These are phyloP conservation scores for Paramecium tetraurelia DNA, from an alignment of 73 alveolate species.

Conservation along the genomic window DNA sequence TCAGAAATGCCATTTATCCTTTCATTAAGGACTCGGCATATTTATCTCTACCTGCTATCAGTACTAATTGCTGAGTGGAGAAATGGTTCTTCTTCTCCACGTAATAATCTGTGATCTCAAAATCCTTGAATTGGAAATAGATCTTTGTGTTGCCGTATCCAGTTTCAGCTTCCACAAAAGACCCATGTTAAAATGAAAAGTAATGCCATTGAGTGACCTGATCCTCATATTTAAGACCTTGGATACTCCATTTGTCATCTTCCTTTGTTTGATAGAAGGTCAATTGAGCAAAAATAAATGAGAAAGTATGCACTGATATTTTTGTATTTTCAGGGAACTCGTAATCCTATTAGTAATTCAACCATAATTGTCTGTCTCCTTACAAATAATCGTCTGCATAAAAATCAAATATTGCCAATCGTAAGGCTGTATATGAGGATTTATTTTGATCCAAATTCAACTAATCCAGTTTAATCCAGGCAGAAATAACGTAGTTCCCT, in stretches of 20 bases:
- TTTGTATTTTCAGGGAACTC: neutral
- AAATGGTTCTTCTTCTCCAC: neutral
- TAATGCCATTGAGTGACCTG: neutral
- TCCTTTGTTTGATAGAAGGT: neutral
- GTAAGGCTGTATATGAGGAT: neutral
- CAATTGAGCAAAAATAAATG: neutral
- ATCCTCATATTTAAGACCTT: neutral
- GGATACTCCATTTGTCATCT: neutral
- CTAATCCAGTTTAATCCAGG: neutral
- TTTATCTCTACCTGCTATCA: neutral
- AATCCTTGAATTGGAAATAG: neutral
- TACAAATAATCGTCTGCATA: neutral
- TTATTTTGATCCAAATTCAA: neutral
- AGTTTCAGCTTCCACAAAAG: neutral
- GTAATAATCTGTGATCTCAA: neutral
- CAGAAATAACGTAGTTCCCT: neutral
- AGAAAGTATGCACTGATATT: neutral
- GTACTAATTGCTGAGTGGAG: neutral
- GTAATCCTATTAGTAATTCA: neutral
- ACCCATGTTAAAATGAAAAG: neutral
- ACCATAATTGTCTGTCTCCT: neutral
- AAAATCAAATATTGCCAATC: neutral
- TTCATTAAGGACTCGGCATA: neutral
- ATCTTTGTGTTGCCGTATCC: neutral
- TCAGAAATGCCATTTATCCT: neutral